Conservation (phyloP, 139 green algal species). For the Auxenochlorella protothecoides region DNA sequence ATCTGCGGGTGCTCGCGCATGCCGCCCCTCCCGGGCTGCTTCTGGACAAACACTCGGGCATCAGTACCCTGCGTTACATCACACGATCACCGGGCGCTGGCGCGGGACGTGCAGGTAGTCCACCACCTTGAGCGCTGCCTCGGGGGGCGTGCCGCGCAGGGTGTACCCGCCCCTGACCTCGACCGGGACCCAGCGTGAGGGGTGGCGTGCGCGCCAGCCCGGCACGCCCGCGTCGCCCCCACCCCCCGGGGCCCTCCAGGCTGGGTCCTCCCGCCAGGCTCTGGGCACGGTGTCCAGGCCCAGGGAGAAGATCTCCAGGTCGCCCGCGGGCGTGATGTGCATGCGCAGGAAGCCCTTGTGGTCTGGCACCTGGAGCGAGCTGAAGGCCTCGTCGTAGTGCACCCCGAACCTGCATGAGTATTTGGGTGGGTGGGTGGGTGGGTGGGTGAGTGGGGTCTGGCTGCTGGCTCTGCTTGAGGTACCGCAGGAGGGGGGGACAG, state of each 20-base stretch:
- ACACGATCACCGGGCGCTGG: too few relatives aligned
- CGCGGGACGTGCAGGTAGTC: conserved; percentile 34
- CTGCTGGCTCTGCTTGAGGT: neutral
- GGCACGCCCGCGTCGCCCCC: conserved; percentile 24
- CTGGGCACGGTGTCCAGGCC: conserved; percentile 47
- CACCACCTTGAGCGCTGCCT: conserved; percentile 23
- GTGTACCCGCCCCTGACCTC: neutral
- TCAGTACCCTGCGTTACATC: too few relatives aligned
- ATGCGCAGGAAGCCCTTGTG: conserved; percentile 71
- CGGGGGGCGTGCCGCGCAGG: conserved; percentile 8
- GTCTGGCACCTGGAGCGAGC: conserved; percentile 50
- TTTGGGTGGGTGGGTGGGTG: neutral
- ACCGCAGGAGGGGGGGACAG: neutral
- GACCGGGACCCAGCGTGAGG: conserved; percentile 32
- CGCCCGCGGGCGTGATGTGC: conserved; percentile 52
- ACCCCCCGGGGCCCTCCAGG: conserved; percentile 45
- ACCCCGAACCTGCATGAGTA: conserved; percentile 38
- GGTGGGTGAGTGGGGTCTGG: neutral
- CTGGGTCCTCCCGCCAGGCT: conserved; percentile 62
- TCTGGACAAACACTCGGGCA: neutral
- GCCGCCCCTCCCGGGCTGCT: too few relatives aligned
- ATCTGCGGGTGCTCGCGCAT: neutral
- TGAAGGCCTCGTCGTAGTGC: conserved; percentile 84
- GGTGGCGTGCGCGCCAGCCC: neutral
- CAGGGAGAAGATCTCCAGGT: conserved; percentile 26